These are phyloP conservation scores for Fagus crenata DNA, from an alignment of 306 rosid genomes.

Conservation along the genomic window DNA sequence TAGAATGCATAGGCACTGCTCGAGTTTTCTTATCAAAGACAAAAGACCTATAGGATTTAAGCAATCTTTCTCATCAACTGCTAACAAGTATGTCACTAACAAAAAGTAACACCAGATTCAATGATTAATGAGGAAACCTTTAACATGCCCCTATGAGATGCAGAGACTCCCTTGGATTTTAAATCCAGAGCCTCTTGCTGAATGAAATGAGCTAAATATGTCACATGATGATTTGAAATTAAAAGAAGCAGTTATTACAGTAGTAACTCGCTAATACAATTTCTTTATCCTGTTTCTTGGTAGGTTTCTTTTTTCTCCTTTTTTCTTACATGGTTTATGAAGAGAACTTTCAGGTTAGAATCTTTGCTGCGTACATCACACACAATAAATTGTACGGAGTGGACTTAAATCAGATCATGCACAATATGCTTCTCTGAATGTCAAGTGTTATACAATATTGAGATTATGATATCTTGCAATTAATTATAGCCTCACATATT, in stretches of 20 bases:
- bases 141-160: not conserved
- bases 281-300: not conserved
- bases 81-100: no score
- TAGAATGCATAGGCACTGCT: not conserved
- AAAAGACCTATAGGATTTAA: not conserved
- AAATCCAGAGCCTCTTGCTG: not conserved
- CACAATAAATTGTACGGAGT: not conserved
- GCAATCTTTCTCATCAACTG: no score
- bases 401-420: not conserved
- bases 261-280: not conserved
- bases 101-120: no score
- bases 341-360: not conserved
- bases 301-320: not conserved
- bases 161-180: not conserved
- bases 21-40: not conserved
- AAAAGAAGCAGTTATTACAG: not conserved
- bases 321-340: not conserved
- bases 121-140: not conserved
- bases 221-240: not conserved
- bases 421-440: not conserved
- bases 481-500: not conserved
- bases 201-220: not conserved
- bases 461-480: not conserved
- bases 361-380: not conserved
- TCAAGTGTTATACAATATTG: not conserved